Base-by-base conservation (phyloP, 306 rosid species). In the Malus sylvestris region DNA sequence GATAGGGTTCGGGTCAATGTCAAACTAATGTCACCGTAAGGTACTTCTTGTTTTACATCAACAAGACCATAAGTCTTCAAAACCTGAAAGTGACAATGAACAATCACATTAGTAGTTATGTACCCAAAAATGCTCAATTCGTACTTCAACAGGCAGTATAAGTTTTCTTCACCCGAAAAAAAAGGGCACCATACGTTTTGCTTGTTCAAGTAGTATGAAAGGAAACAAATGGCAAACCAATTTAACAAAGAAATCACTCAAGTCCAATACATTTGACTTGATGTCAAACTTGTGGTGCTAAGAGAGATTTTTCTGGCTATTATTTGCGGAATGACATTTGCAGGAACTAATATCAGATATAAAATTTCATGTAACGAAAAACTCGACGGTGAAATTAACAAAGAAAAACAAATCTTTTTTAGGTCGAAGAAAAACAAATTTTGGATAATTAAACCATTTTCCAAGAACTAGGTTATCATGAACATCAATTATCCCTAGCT, bases 1-100 rank as follows among this genome's bases (percentile, higher is more conserved):
- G 87, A 88, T 73, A 88, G 82, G 27, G 79, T 62, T 64, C 83
- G 72, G 20, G 87, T 87, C 82, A 92, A 75, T 67, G 81, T 89
- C 87, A 95, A 83, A 77, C 22, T 79, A 72, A 92, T 51, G 84
- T 95, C 97, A 45, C 85, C 91, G 38, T 90, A 89, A 62, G 96
- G 91, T 61, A 55, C 82, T 74, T 92, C 93, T 88, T 90, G 97
- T n/a, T 84, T 73, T 57, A 90, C 89, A 70, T 90, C 89, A 81
- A 90, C 44, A 40, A 90, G 88, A 65, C 73, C 83, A 67, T 76
- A 77, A 69, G 86, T 90, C 86, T 88, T 89, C 82, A 95, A 84
- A 67, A 90, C 97, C 98, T 92, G 89, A 29, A 55, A 76, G 61
- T 29, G 49, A 64, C 79, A 70, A 55, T 23, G 35, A 81, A 79